Evolutionary conservation across 129 eudicot genomes (phyloP).

Genomic region (Mikania micrantha): DNA sequence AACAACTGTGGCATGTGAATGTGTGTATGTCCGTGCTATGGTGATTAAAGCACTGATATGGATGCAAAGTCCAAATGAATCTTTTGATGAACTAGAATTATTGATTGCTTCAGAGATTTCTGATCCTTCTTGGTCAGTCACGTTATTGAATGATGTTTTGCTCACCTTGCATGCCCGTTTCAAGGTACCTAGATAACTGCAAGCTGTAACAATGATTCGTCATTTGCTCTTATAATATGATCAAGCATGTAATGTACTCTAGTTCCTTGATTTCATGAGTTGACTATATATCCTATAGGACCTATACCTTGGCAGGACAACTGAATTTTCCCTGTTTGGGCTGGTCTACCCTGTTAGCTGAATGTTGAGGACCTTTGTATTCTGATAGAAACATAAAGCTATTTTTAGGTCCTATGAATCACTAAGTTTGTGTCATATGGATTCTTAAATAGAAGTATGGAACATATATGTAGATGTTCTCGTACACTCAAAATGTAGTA

Average conservation of each 20-base stretch:
- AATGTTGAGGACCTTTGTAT: background rate
- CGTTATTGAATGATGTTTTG: conserved; percentile 75
- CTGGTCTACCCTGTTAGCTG: background rate
- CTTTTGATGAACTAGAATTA: conserved; percentile 74
- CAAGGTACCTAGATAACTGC: conserved; percentile 49
- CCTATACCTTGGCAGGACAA: background rate
- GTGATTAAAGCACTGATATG: conserved; percentile 92
- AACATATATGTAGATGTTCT: background rate
- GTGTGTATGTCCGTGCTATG: conserved; percentile 97
- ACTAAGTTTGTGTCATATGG: background rate
- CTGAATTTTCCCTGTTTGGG: too few relatives aligned
- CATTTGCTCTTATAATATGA: background rate
- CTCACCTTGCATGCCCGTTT: conserved; percentile 97
- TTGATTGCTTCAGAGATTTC: conserved; percentile 92
- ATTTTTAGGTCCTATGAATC: background rate
- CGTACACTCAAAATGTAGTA: background rate
- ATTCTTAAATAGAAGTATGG: background rate
- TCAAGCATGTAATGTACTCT: background rate
- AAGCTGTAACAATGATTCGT: background rate
- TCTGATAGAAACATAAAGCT: background rate
- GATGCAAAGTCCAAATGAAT: conserved; percentile 99
- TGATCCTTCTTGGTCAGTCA: conserved; percentile 95
- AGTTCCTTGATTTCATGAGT: background rate
- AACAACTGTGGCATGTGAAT: conserved; percentile 95
- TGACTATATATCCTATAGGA: background rate